Conservation (phyloP, 805 yeast species). For the Candida khao-thaluensis region DNA sequence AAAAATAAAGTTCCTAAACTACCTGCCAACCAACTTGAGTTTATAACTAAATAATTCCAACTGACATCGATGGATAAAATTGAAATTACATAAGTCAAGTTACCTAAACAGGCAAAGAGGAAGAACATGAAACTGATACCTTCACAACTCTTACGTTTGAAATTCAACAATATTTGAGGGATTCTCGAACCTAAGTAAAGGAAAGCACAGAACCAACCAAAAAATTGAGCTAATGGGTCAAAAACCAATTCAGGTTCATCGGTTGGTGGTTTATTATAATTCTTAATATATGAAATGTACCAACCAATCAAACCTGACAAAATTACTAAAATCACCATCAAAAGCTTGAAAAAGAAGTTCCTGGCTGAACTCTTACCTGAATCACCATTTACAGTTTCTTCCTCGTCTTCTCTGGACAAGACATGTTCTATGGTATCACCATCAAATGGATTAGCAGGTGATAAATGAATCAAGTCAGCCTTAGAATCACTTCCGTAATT, state of each 20-base stretch:
- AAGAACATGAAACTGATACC: constrained; percentile 93
- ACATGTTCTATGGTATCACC: constrained; percentile 68
- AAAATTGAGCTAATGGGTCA: constrained; percentile 78
- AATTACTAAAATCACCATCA: constrained; percentile 67
- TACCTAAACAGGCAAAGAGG: constrained; percentile 92
- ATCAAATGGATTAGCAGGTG: constrained; percentile 83
- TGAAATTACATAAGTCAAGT: constrained; percentile 83
- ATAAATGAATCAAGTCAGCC: constrained; percentile 69
- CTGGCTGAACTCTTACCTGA: constrained; percentile 21
- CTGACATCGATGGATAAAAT: constrained; percentile 76
- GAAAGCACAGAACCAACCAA: constrained; percentile 79
- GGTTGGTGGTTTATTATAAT: constrained; percentile 38
- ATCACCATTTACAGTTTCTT: constrained; percentile 26
- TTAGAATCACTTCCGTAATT: constrained; percentile 69
- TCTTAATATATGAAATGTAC: constrained; percentile 61
- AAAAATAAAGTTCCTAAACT: constrained; percentile 80
- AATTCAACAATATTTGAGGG: constrained; percentile 88
- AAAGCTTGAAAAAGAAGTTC: constrained; percentile 24
- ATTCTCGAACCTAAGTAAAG: constrained; percentile 83
- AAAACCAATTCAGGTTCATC: constrained; percentile 49
- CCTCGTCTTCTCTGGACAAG: constrained; percentile 40
- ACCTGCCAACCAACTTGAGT: constrained; percentile 92
- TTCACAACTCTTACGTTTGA: constrained; percentile 85
- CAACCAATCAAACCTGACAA: constrained; percentile 85
- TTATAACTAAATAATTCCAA: constrained; percentile 67